Conservation (phyloP, 2,329 filamentous ascomycete genomes). For the Diaporthe vexans region DNA sequence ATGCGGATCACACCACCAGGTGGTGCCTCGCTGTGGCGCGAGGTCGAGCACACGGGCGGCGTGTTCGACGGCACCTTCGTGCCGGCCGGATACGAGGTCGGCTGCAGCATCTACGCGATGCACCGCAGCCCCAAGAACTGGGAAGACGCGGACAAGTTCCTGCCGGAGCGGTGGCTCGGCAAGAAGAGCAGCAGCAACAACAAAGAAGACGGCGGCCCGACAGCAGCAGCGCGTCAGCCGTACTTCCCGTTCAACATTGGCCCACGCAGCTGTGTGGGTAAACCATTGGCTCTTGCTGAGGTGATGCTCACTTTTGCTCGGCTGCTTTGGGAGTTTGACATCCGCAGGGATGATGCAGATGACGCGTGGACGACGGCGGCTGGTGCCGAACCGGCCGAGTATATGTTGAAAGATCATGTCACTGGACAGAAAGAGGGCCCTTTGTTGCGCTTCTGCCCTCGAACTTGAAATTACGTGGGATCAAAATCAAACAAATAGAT, state of each 20-base stretch:
- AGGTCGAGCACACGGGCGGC: slow-evolving; percentile 31
- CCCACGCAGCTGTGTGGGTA: slow-evolving; percentile 30
- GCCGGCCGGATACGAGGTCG: slow-evolving; percentile 42
- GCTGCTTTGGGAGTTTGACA: slow-evolving; percentile 32
- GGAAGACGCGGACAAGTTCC: not conserved
- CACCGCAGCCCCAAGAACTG: slow-evolving; percentile 41
- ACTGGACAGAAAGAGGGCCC: slow-evolving; percentile 12
- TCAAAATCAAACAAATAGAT: too few relatives aligned
- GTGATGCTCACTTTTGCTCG: slow-evolving; percentile 30
- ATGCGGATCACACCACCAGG: slow-evolving; percentile 42
- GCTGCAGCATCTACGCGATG: slow-evolving; percentile 42
- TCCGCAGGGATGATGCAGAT: slow-evolving; percentile 10
- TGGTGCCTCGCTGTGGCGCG: slow-evolving; percentile 39
- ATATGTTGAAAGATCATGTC: slow-evolving; percentile 14
- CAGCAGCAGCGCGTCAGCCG: not conserved
- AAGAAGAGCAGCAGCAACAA: not conserved
- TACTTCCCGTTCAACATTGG: slow-evolving; percentile 29
- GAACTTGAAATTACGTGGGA: not conserved
- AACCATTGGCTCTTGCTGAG: slow-evolving; percentile 24
- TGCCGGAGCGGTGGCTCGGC: not conserved
- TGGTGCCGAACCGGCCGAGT: not conserved
- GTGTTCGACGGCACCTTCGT: slow-evolving; percentile 43
- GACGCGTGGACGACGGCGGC: not conserved
- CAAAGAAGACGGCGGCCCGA: not conserved
- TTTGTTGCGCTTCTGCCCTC: not conserved